Conservation (phyloP, 2,329 filamentous ascomycete species). For the Ilyonectria mors-panacis region DNA sequence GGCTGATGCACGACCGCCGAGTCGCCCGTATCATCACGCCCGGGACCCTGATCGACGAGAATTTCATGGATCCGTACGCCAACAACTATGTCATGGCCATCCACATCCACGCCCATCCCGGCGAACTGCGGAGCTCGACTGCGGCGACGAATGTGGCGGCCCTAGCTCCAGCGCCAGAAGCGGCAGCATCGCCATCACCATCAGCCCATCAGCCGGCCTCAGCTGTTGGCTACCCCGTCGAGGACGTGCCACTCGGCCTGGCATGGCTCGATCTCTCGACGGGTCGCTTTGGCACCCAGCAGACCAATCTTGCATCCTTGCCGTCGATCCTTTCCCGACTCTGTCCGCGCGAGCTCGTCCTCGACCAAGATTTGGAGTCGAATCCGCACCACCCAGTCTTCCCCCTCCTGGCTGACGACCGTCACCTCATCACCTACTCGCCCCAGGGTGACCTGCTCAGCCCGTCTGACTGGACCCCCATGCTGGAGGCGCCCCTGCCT, state of each 20-base stretch:
- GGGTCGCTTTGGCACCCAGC: slow-evolving; percentile 92
- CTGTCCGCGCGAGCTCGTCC: slow-evolving; percentile 85
- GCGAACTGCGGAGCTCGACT: slow-evolving; percentile 28
- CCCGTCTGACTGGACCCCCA: slow-evolving; percentile 78
- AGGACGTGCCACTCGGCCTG: slow-evolving; percentile 73
- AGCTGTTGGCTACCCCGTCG: slow-evolving; percentile 37
- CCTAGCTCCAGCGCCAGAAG: slow-evolving; percentile 29
- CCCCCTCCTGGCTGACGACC: slow-evolving; percentile 80
- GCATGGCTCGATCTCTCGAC: slow-evolving; percentile 97
- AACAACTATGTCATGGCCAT: slow-evolving; percentile 95
- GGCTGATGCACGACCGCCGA: slow-evolving; percentile 85
- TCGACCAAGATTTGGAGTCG: slow-evolving; percentile 75
- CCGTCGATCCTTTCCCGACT: slow-evolving; percentile 88
- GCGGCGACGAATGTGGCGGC: background rate
- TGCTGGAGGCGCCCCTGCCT: slow-evolving; percentile 82
- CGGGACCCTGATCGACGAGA: slow-evolving; percentile 96
- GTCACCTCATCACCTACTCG: slow-evolving; percentile 82
- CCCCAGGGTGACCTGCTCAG: slow-evolving; percentile 60
- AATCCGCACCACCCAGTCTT: slow-evolving; percentile 74
- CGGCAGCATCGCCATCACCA: slow-evolving; percentile 38
- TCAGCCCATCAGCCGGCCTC: slow-evolving; percentile 40
- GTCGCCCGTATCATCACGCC: slow-evolving; percentile 93
- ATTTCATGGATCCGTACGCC: slow-evolving; percentile 93
- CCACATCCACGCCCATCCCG: slow-evolving; percentile 75
- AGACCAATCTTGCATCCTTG: slow-evolving; percentile 77